phyloP scores from a whole-genome alignment of 1,284 basidiomycete genomes.

The Ceratobasidium sp. region DNA sequence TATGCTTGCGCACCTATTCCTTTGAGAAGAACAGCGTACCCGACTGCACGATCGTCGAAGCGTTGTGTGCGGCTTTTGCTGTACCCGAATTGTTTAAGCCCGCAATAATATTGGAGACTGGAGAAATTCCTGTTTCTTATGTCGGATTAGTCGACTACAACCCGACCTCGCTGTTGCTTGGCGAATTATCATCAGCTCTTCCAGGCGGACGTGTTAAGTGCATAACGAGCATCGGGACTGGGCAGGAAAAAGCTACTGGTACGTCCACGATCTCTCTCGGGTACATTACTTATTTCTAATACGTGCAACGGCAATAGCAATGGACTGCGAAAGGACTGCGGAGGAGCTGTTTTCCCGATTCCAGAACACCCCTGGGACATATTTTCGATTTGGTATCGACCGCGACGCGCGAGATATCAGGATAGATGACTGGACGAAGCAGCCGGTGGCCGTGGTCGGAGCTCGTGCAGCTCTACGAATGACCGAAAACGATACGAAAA shows the following conservation, averaged over 20 bases:
- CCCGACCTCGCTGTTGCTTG: neutral
- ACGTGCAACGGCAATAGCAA: neutral
- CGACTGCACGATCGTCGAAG: slow-evolving; percentile 15
- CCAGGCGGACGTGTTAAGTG: neutral
- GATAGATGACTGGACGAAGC: slow-evolving; percentile 1
- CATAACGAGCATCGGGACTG: slow-evolving; percentile 5
- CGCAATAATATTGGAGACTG: neutral
- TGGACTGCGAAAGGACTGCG: neutral
- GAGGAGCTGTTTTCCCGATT: neutral
- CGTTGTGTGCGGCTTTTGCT: neutral
- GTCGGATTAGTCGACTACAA: slow-evolving; percentile 7
- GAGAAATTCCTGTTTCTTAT: neutral
- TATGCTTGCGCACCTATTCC: slow-evolving; percentile 5
- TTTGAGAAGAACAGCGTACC: neutral
- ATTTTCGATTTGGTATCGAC: slow-evolving; percentile 9
- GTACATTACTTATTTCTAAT: too few species aligned
- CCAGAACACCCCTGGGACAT: neutral
- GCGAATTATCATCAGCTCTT: neutral
- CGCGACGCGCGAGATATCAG: neutral
- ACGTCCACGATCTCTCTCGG: neutral
- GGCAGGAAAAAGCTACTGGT: neutral
- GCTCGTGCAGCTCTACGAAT: neutral
- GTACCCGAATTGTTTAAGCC: slow-evolving; percentile 7
- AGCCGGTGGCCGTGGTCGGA: neutral
- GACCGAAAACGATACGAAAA: neutral